Evolutionary conservation across 2,329 filamentous ascomycete species (phyloP), one percentile per base, ranked within the genome.

Genomic region (Leptographium flavum): DNA sequence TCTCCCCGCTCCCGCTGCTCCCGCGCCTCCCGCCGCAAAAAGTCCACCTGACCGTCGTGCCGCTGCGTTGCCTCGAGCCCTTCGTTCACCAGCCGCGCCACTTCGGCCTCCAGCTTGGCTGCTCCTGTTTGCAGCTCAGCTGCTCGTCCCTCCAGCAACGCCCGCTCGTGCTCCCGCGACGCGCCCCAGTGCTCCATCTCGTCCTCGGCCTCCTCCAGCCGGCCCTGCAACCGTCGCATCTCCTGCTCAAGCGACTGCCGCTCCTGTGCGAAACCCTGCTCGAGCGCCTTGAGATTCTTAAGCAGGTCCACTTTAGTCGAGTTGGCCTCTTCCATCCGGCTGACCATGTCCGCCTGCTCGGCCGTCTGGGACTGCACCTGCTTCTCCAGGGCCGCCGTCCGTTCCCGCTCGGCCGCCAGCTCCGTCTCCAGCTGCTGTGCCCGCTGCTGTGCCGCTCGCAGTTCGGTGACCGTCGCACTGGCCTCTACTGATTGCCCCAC

Each of bases 261-360:
- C 61, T 96, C 90, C 42, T 81, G 79, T 31, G 83, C 71, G 53
- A 94, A 95, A 56, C 96, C 92, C 23, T 78, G 79, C 61, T 95
- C 87, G 52, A 93, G 76, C 13, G 88, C 82, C 57, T 96, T 87
- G 66, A 98, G 86, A 57, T 98, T 98, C 52, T 86, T 82, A 63
- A 98, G 79, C 10, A 98, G 75, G 60, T 96, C 92, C 54, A 84
- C 83, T 61, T 98, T 98, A 1, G 84, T 95, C 3, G 86, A 88
- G 54, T 92, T 86, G 6, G 78, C 85, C 60, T 96, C 90, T 51
- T 92, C 79, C 49, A 94, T 74, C 55, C 80, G 81, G 56, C 68
- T 74, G 65, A 73, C 80, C 57, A 74, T 75, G 54, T 76, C 72
- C 54, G 67, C 73, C 57, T 75, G 76, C 53, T 71, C 73, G 37